phyloP scores from a whole-genome alignment of 768 basidiomycete genomes.

The Glaciozyma antarctica region DNA sequence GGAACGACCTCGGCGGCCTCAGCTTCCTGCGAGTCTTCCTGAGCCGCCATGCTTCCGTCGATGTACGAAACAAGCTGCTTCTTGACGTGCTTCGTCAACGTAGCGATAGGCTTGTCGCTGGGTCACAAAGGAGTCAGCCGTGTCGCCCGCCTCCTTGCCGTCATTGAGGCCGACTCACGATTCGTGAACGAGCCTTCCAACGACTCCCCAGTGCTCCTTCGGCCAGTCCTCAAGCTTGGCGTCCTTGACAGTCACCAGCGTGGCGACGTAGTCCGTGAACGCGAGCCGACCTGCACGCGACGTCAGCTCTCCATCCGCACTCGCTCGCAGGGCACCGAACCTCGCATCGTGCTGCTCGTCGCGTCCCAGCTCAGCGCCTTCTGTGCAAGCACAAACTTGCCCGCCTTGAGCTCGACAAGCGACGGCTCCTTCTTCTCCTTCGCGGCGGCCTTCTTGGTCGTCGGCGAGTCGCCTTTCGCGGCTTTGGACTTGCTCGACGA shows the following conservation, averaged over 20 bases:
- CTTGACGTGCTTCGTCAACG: slow-evolving; percentile 61
- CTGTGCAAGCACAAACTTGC: slow-evolving; percentile 30
- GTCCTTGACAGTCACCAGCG: slow-evolving; percentile 46
- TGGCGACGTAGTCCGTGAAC: slow-evolving; percentile 44
- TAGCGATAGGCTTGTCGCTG: slow-evolving; percentile 62
- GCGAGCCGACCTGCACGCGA: slow-evolving; percentile 26
- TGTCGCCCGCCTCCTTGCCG: background rate
- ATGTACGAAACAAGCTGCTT: slow-evolving; percentile 46
- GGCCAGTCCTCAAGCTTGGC: slow-evolving; percentile 54
- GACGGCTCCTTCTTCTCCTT: background rate
- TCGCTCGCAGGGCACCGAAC: background rate
- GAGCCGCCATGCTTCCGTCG: background rate
- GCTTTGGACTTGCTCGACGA: background rate
- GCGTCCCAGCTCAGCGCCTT: slow-evolving; percentile 11
- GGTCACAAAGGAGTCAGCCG: background rate
- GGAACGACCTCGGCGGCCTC: background rate
- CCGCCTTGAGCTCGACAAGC: slow-evolving; percentile 28
- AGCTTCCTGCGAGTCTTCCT: slow-evolving; percentile 24
- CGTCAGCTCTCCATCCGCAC: background rate
- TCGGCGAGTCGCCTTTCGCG: background rate
- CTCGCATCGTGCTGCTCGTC: background rate
- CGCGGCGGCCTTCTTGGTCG: background rate
- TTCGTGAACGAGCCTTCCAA: slow-evolving; percentile 76
- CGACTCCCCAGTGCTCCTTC: slow-evolving; percentile 58
- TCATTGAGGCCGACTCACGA: slow-evolving; percentile 48